Evolutionary conservation across 2,329 filamentous ascomycete genomes (phyloP).

Genomic region (Ophiostoma tasmaniense): DNA sequence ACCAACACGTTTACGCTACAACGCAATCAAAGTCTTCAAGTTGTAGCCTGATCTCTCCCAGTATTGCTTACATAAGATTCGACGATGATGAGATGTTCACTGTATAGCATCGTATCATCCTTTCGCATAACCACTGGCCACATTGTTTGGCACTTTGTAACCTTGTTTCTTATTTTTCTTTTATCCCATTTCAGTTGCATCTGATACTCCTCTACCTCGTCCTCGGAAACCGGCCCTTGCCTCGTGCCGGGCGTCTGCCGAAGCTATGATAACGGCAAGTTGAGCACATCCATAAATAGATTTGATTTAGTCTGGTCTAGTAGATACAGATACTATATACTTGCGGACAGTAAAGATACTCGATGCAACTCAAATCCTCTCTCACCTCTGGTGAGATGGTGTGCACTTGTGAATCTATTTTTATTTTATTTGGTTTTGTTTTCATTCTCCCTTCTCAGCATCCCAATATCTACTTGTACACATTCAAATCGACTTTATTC

Average conservation of each 20-base stretch:
- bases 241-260: neutral
- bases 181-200: neutral
- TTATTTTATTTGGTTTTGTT: no score
- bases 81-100: no score
- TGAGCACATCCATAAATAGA: neutral
- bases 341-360: no score
- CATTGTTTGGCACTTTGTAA: no score
- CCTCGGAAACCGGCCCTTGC: neutral
- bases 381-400: neutral
- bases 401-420: neutral
- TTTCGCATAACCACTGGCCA: no score
- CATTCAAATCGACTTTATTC: neutral
- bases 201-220: neutral
- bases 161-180: neutral
- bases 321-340: no score
- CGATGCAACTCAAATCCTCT: no score
- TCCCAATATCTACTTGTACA: neutral
- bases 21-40: no score
- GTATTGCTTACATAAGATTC: no score
- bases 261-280: neutral
- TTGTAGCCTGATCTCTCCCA: no score
- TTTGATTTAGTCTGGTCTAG: neutral
- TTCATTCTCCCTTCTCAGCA: neutral
- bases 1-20: no score
- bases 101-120: neutral